Evolutionary conservation across 768 basidiomycete species (phyloP).

Genomic region (Postia placenta): DNA sequence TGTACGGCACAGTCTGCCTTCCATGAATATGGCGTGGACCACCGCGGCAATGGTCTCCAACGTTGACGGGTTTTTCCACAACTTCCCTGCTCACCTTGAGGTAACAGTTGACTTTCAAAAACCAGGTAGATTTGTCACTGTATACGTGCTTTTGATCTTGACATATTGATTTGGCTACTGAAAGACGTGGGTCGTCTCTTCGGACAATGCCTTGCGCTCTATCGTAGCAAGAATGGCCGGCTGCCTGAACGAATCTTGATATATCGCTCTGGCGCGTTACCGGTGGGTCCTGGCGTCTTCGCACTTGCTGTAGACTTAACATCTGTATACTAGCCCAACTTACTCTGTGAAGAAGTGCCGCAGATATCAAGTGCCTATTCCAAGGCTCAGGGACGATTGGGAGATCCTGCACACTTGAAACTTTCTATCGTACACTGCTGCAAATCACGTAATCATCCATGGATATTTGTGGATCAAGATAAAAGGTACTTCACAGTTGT

Average conservation of each 20-base stretch:
- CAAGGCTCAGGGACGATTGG: constrained; percentile 24
- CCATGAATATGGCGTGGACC: constrained; percentile 49
- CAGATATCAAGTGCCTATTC: constrained; percentile 36
- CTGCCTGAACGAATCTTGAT: constrained; percentile 44
- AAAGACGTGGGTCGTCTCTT: constrained; percentile 42
- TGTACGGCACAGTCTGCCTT: constrained; percentile 77
- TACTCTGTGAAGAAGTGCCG: constrained; percentile 37
- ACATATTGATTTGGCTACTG: neutral
- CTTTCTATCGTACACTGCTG: constrained; percentile 51
- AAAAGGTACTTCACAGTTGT: too few relatives aligned
- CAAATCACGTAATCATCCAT: constrained; percentile 42
- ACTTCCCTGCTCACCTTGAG: constrained; percentile 45
- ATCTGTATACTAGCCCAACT: constrained; percentile 37
- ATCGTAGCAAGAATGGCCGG: constrained; percentile 25
- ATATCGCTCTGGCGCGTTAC: constrained; percentile 73
- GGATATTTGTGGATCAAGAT: constrained; percentile 53
- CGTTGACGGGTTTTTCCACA: constrained; percentile 35
- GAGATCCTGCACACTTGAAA: constrained; percentile 27
- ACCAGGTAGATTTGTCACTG: constrained; percentile 60
- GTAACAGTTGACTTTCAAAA: too few relatives aligned
- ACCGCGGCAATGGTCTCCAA: constrained; percentile 50
- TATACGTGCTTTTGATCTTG: constrained; percentile 20
- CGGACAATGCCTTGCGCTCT: constrained; percentile 36
- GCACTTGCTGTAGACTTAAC: neutral
- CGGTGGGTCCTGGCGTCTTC: constrained; percentile 33